phyloP scores from a whole-genome alignment of 768 basidiomycete species.

The Phanerochaete sordida region DNA sequence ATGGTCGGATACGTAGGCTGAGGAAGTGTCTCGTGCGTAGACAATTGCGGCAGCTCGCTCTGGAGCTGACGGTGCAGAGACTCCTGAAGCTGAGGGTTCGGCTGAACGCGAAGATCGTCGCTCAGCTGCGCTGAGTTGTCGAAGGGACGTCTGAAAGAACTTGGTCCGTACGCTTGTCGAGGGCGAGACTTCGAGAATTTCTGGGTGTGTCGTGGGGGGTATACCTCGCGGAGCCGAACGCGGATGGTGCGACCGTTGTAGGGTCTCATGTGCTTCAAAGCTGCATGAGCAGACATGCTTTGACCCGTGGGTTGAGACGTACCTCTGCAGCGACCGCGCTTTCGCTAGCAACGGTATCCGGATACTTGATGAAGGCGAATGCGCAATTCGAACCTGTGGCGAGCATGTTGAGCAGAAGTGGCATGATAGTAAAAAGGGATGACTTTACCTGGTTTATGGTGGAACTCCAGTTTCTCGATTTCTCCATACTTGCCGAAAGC shows the following conservation, averaged over 20 bases:
- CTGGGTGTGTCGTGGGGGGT: constrained; percentile 49
- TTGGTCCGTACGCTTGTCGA: not conserved
- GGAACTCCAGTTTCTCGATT: constrained; percentile 61
- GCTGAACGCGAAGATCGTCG: not conserved
- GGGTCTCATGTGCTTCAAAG: constrained; percentile 60
- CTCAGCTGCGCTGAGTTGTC: not conserved
- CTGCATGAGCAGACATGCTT: too few relatives aligned
- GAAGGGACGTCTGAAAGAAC: not conserved
- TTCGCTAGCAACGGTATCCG: constrained; percentile 58
- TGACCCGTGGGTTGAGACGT: constrained; percentile 6
- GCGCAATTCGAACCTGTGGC: constrained; percentile 37
- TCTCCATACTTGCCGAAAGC: constrained; percentile 65
- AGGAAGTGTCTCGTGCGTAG: constrained; percentile 6
- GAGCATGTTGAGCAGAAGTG: too few relatives aligned
- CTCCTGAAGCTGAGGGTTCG: not conserved
- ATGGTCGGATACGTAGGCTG: not conserved
- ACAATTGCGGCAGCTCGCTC: constrained; percentile 9
- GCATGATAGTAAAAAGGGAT: too few relatives aligned
- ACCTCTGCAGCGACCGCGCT: constrained; percentile 68
- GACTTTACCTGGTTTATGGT: constrained; percentile 52
- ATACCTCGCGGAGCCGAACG: constrained; percentile 70
- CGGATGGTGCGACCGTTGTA: constrained; percentile 70
- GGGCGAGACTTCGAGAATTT: constrained; percentile 27
- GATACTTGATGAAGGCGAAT: constrained; percentile 77
- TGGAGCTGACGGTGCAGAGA: constrained; percentile 21